These are phyloP conservation scores for Macrotyloma uniflorum DNA, from an alignment of 306 rosid species.

Conservation along the genomic window DNA sequence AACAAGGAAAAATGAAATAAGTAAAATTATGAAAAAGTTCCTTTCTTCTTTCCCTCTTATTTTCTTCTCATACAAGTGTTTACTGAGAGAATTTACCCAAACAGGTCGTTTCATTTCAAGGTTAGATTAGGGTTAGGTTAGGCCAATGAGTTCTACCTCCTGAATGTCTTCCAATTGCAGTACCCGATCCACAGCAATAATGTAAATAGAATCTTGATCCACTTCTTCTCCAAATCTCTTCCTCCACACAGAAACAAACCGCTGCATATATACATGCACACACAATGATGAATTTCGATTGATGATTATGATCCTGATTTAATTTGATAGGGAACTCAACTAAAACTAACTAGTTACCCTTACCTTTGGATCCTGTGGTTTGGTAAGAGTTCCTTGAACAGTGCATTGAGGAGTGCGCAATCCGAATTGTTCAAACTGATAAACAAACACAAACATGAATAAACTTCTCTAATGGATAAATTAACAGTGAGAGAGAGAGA, in stretches of 20 bases:
- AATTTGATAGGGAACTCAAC: neutral
- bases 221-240: constrained; percentile 85
- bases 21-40: no score
- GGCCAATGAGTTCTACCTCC: constrained; percentile 54
- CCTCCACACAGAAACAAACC: constrained; percentile 65
- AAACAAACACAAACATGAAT: constrained; percentile 25
- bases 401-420: constrained; percentile 92
- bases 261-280: constrained; percentile 44
- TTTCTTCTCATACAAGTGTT: no score
- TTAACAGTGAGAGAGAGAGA: neutral
- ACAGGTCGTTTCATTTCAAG: neutral
- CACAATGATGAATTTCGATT: neutral
- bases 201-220: constrained; percentile 65
- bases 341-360: neutral
- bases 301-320: neutral
- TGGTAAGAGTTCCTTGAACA: constrained; percentile 71
- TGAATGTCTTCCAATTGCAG: constrained; percentile 85
- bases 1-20: no score
- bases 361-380: constrained; percentile 57
- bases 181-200: constrained; percentile 68
- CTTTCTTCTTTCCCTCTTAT: no score
- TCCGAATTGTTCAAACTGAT: constrained; percentile 74
- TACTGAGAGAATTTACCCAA: no score
- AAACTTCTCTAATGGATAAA: neutral
- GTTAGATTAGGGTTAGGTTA: neutral